Percentiles rank a stretch among this genome's conserved stretches.
Conservation (phyloP, 306 rosid genomes). For the Casuarina cunninghamiana region DNA sequence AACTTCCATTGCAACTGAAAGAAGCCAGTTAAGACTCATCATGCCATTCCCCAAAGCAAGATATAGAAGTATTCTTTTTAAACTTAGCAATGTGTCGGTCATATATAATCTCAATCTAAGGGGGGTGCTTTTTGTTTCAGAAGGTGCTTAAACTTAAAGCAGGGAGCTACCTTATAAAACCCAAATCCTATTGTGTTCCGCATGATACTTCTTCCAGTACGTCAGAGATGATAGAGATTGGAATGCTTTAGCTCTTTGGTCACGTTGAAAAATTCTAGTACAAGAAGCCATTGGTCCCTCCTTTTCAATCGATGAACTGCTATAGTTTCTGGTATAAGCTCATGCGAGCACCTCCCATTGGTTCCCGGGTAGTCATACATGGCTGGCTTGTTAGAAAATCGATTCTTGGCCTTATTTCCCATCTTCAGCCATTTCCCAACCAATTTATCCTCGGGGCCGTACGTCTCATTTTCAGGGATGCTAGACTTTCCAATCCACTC, state of each 20-base stretch:
- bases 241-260: conserved; percentile 12
- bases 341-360: conserved; percentile 31
- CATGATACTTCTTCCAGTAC: too few relatives aligned
- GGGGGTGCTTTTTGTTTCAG: too few relatives aligned
- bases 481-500: conserved; percentile 31
- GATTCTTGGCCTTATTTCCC: conserved; percentile 27
- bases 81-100: too few relatives aligned
- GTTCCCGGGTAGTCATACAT: conserved; percentile 37
- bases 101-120: too few relatives aligned
- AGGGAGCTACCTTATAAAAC: too few relatives aligned
- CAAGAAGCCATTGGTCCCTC: conserved; percentile 35
- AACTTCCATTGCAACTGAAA: too few relatives aligned
- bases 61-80: too few relatives aligned
- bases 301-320: conserved; percentile 37
- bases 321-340: conserved; percentile 26
- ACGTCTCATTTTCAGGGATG: background rate
- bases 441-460: conserved; percentile 37
- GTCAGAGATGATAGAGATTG: background rate
- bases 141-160: too few relatives aligned
- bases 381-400: conserved; percentile 28
- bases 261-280: conserved; percentile 31
- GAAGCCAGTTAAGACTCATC: too few relatives aligned
- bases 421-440: conserved; percentile 35
- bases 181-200: too few relatives aligned
- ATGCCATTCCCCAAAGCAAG: too few relatives aligned